A percentile compares a stretch with the other conserved stretches of the same genome.
Conservation (phyloP, 306 rosid species). For the Lathyrus tuberosus region DNA sequence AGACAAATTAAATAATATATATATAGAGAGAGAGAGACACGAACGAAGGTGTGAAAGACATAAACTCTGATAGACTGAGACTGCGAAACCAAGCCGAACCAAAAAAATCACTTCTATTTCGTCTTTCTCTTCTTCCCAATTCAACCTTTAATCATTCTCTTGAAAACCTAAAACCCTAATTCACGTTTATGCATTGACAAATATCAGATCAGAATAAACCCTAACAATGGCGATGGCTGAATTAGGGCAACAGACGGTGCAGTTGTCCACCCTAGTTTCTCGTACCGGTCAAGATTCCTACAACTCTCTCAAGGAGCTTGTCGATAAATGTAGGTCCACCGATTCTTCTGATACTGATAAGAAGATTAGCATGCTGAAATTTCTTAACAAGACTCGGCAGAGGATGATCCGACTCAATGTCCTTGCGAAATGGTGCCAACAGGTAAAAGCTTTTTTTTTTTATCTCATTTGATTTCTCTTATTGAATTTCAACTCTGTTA, state of each 20-base stretch:
- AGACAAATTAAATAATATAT: not conserved
- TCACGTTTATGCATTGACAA: constrained; percentile 30
- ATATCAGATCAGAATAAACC: constrained; percentile 40
- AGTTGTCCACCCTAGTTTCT: constrained; percentile 72
- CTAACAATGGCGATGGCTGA: constrained; percentile 77
- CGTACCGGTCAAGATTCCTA: constrained; percentile 90
- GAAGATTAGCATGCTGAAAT: constrained; percentile 82
- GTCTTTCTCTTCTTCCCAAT: not conserved
- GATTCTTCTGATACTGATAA: constrained; percentile 81
- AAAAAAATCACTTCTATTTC: not conserved
- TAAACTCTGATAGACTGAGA: not conserved
- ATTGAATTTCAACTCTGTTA: not conserved
- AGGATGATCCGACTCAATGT: constrained; percentile 96
- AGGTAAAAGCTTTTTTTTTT: constrained; percentile 44
- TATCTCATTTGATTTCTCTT: not conserved
- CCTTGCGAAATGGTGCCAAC: constrained; percentile 95
- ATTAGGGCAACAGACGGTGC: constrained; percentile 96
- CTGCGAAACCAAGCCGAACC: not conserved
- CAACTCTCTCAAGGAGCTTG: constrained; percentile 72
- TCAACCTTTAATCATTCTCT: not conserved
- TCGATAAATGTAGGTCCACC: constrained; percentile 71
- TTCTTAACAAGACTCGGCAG: constrained; percentile 88
- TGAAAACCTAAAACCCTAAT: constrained; percentile 32
- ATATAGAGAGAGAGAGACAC: not conserved
- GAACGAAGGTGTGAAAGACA: not conserved